Evolutionary conservation across 2,329 filamentous ascomycete species (phyloP), one percentile per base, ranked within the genome.

Genomic region (Xylariaceae sp.): DNA sequence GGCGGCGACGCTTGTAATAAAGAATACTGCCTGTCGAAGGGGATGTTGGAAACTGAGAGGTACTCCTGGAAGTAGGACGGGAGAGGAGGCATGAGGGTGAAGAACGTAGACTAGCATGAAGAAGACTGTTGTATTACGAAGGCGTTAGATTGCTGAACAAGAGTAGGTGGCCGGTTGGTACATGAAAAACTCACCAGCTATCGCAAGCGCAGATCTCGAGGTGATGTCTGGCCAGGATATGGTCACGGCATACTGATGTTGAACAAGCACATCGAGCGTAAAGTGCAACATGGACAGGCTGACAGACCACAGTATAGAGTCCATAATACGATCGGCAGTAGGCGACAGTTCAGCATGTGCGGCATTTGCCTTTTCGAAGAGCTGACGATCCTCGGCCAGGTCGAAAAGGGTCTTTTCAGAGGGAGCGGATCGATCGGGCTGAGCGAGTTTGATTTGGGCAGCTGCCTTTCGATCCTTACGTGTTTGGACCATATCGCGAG

Each of bases 221-320:
- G 71, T 51, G 3, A 89, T 73, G 18, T 68, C 63, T 1, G 56
- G 42, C 81, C 82, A 88, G 3, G 73, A 59, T 2, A 89, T 72
- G 2, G 79, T 73, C 47, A 81, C 72, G n/a, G 80, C 78, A 55
- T 88, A 93, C 63, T 93, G 87, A 52, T 83, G 76, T 60, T 89
- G 85, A 17, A 89, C 85, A 9, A 93, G 70, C 29, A 89, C 81
- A 57, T 91, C 87, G 39, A 93, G 73, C 0, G 84, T 88, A 52
- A 89, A 82, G 59, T 91, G 85, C 38, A 90, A 64, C 71, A 83
- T 86, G 11, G 78, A 71, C 53, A 93, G 64, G 48, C 79, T 81
- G 9, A 78, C 64, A 6, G 70, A 73, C 75, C 76, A 84, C 18
- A 84, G 64, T 3, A 76, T 26, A 0, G 77, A 65, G 29, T 84